A percentile compares a stretch with the other conserved stretches of the same genome.
Conservation (phyloP, 2,329 filamentous ascomycete genomes). For the Lecanicillium sp. region DNA sequence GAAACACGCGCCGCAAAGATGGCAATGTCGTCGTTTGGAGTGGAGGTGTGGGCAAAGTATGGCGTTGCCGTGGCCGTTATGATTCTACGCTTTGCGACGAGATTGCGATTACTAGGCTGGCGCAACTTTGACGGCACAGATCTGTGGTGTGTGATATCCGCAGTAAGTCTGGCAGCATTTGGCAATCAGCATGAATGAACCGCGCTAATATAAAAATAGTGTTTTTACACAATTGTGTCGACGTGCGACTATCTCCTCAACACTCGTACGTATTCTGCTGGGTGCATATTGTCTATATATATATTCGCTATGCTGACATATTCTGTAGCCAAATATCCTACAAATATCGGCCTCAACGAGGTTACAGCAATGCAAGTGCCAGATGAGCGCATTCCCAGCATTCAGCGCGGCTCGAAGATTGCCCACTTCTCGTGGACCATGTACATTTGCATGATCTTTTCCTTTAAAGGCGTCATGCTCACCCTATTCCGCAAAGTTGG, state of each 20-base stretch:
- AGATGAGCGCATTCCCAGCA: not conserved
- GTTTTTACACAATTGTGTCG: not conserved
- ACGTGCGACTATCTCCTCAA: not conserved
- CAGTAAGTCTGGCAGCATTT: too few relatives aligned
- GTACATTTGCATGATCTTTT: constrained; percentile 8
- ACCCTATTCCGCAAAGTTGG: constrained; percentile 1
- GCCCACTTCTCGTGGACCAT: constrained; percentile 8
- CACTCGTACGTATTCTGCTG: constrained; percentile 1
- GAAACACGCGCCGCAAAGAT: too few relatives aligned
- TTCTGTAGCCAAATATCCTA: constrained; percentile 1
- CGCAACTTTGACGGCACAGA: constrained; percentile 6
- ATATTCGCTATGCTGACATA: not conserved
- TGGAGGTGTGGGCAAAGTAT: constrained; percentile 3
- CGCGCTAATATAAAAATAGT: too few relatives aligned
- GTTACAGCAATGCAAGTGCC: constrained; percentile 3
- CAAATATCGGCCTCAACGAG: constrained; percentile 5
- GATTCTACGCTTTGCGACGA: not conserved
- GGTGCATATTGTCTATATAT: not conserved
- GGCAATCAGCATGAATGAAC: too few relatives aligned
- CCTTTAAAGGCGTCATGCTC: constrained; percentile 7
- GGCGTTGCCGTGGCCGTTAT: constrained; percentile 1
- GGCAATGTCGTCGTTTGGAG: not conserved
- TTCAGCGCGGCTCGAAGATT: constrained; percentile 1
- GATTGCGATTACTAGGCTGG: constrained; percentile 1
- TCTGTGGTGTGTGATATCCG: not conserved